These are phyloP conservation scores for Coniochaeta hoffmannii DNA, from an alignment of 2,329 filamentous ascomycete genomes.

Conservation along the genomic window DNA sequence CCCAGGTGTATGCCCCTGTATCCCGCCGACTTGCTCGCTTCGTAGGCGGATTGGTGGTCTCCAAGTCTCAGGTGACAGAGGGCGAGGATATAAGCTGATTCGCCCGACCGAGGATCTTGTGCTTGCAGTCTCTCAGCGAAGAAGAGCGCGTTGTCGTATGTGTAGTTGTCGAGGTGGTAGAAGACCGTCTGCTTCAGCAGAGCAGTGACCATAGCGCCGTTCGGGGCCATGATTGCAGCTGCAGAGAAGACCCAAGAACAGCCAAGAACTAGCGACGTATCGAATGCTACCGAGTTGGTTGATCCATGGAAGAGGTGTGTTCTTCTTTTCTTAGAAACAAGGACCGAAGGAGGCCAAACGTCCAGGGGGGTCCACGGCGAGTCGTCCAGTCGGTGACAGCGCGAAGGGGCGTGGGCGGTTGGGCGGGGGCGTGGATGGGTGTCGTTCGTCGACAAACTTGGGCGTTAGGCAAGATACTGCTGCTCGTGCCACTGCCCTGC, in stretches of 20 bases:
- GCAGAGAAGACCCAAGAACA: not conserved
- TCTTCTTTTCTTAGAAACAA: not conserved
- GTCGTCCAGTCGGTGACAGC: not conserved
- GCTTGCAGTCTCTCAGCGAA: constrained; percentile 81
- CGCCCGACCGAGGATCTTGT: constrained; percentile 72
- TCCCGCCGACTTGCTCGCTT: constrained; percentile 66
- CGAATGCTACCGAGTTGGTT: constrained; percentile 14
- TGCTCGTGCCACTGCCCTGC: not conserved
- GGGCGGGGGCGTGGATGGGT: not conserved
- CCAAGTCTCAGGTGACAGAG: constrained; percentile 79
- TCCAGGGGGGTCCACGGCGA: not conserved
- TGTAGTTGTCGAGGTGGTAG: constrained; percentile 80
- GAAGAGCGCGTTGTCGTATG: constrained; percentile 86
- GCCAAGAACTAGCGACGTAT: constrained; percentile 10
- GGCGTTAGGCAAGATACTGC: not conserved
- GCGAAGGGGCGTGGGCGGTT: not conserved
- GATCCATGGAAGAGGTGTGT: constrained; percentile 22
- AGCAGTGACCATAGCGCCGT: constrained; percentile 39
- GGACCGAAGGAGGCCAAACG: not conserved
- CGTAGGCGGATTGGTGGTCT: constrained; percentile 78
- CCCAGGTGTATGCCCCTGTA: constrained; percentile 70
- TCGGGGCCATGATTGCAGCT: constrained; percentile 41
- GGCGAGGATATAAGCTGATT: constrained; percentile 75
- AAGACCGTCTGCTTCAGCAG: constrained; percentile 53
- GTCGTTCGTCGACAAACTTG: not conserved